Evolutionary conservation across 257 asterid genomes (phyloP), one percentile per base, ranked within the genome.

Genomic region (Gentiana macrophylla): DNA sequence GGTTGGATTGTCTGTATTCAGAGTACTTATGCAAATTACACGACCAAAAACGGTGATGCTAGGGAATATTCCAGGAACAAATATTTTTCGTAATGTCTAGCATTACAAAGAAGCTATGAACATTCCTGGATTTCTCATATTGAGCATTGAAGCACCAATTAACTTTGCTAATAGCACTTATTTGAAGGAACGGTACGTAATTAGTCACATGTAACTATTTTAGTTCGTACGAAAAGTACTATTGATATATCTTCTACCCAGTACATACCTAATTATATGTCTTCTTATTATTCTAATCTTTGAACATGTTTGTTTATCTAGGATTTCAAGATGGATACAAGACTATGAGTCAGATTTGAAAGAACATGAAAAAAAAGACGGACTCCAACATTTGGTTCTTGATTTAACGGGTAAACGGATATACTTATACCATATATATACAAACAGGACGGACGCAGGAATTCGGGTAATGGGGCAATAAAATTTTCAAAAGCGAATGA

Each of bases 131-230:
- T 79, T 77, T 62, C 72, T 89, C 32, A 86, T 89, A 67, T 61
- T 86, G 55, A 63, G 86, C 69, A 70, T 86, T 59, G 94, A 89
- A 73, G 83, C 97, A 62, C 93, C 94, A 13, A 79, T 89, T 58
- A 89, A 89, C 77, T 89, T 89, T 38, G 94, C 84, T 1, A 86
- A 89, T 68, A 71, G 84, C 6, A 89, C 93, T 67, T 86, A 86
- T 67, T 90, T 83, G 48, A 89, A 83, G 48, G 97, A 89, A 69
- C 77, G 95, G 94, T 88, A n/a, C n/a, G n/a, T n/a, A n/a, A n/a
- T n/a, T 64, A 52, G 72, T 49, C 53, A 12, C 46, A 10, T 5
- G 5, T 41, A 41, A 41, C 46, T 41, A 4, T 41, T 5, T 41
- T 7, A 41, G 5, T 41, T 5, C 46, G 5, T 41, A 41, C 8